Conservation (phyloP, 2,329 filamentous ascomycete species). For the Xylaria sp. region DNA sequence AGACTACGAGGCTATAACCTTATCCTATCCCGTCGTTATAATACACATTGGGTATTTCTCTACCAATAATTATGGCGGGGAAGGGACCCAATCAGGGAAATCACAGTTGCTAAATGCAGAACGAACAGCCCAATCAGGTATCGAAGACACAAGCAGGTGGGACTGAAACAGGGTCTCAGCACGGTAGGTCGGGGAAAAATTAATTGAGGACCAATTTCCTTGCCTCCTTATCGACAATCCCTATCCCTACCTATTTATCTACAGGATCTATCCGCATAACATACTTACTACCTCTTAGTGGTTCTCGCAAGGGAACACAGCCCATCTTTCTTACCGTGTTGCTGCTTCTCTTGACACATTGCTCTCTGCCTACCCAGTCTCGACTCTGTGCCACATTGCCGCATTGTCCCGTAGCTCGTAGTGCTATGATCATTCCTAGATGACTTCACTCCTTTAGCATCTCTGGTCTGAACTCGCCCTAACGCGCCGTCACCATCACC, state of each 20-base stretch:
- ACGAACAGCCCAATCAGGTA: constrained; percentile 21
- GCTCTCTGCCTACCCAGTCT: background rate
- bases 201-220: constrained; percentile 25
- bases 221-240: constrained; percentile 31
- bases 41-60: background rate
- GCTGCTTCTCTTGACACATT: constrained; percentile 5
- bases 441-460: constrained; percentile 49
- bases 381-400: too few species aligned
- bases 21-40: background rate
- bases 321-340: background rate
- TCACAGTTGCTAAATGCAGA: constrained; percentile 1
- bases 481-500: background rate
- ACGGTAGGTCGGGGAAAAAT: constrained; percentile 23
- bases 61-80: constrained; percentile 7
- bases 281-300: background rate
- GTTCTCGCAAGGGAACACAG: background rate
- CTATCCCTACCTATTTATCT: background rate
- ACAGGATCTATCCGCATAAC: background rate
- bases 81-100: constrained; percentile 7
- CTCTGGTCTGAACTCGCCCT: constrained; percentile 31
- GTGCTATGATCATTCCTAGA: constrained; percentile 37
- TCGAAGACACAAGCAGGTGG: constrained; percentile 4
- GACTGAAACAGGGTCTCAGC: constrained; percentile 9
- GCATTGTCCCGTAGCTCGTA: constrained; percentile 15
- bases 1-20: background rate